Percentiles rank a stretch among this genome's conserved stretches.
Evolutionary conservation across 2,329 filamentous ascomycete species (phyloP).

Genomic region (Xylariaceae sp.): DNA sequence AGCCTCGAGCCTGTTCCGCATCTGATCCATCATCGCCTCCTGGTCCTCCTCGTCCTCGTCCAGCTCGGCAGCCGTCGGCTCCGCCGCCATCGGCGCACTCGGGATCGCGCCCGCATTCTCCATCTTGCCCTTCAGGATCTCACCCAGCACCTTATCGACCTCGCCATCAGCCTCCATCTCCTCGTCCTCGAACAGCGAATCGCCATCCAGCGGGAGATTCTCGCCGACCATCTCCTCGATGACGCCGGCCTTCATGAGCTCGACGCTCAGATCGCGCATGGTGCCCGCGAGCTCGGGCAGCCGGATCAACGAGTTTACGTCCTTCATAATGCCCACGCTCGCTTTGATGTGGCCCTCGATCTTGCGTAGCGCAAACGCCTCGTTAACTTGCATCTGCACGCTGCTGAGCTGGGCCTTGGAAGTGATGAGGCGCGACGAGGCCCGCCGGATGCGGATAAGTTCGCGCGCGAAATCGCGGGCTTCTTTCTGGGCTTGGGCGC

Average conservation of each 20-base stretch:
- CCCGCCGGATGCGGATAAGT: conserved; percentile 75
- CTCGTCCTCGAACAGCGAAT: conserved; percentile 65
- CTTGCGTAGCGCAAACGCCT: conserved; percentile 91
- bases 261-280: conserved; percentile 80
- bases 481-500: conserved; percentile 73
- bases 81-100: conserved; percentile 48
- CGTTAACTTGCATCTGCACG: conserved; percentile 96
- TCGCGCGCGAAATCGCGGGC: conserved; percentile 85
- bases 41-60: conserved; percentile 78
- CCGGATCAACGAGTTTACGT: conserved; percentile 80
- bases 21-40: conserved; percentile 87
- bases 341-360: conserved; percentile 88
- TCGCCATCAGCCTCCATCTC: conserved; percentile 72
- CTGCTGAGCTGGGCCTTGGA: conserved; percentile 87
- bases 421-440: conserved; percentile 68
- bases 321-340: conserved; percentile 91
- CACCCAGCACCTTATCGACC: conserved; percentile 87
- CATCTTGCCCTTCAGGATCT: conserved; percentile 79
- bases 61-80: conserved; percentile 42
- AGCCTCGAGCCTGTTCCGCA: conserved; percentile 86
- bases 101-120: conserved; percentile 57
- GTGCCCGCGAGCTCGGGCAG: conserved; percentile 82
- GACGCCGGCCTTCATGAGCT: conserved; percentile 90
- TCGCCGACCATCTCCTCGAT: conserved; percentile 98
- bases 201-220: conserved; percentile 67